phyloP scores from a whole-genome alignment of 371 early-diverging fungal genomes.

The Quaeritorhiza haematococci region DNA sequence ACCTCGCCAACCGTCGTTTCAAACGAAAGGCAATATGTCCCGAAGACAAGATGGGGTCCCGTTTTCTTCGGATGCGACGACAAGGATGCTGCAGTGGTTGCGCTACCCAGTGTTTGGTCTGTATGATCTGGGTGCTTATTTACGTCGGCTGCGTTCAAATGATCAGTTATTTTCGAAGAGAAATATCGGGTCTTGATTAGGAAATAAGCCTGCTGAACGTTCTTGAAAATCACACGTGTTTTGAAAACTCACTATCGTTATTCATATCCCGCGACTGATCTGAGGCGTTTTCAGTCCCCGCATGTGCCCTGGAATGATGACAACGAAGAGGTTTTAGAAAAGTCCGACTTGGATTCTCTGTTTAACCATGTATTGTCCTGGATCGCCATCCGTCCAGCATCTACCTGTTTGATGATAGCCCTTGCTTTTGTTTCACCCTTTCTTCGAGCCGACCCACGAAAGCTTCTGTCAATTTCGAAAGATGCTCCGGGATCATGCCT shows the following conservation, averaged over 20 bases:
- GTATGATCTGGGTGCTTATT: neutral
- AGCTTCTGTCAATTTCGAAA: conserved; percentile 17
- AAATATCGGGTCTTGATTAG: too few relatives aligned
- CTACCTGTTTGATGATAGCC: too few relatives aligned
- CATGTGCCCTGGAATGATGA: neutral
- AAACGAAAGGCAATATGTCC: conserved; percentile 29
- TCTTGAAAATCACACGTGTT: too few relatives aligned
- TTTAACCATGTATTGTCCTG: neutral
- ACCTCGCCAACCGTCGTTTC: conserved; percentile 24
- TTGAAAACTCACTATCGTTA: too few relatives aligned
- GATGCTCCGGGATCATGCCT: neutral
- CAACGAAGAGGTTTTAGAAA: neutral
- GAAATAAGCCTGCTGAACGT: too few relatives aligned
- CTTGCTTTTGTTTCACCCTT: neutral
- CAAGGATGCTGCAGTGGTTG: neutral
- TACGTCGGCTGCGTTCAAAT: too few relatives aligned
- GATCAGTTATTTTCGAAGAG: too few relatives aligned
- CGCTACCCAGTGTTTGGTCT: neutral
- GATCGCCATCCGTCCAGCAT: neutral
- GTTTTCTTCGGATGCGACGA: conserved; percentile 4
- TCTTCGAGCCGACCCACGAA: conserved; percentile 10
- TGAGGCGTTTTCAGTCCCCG: neutral
- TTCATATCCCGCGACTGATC: neutral
- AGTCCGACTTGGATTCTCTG: neutral
- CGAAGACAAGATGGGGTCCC: conserved; percentile 17